phyloP scores from a whole-genome alignment of 2,329 filamentous ascomycete genomes.

The Fusarium luffae region DNA sequence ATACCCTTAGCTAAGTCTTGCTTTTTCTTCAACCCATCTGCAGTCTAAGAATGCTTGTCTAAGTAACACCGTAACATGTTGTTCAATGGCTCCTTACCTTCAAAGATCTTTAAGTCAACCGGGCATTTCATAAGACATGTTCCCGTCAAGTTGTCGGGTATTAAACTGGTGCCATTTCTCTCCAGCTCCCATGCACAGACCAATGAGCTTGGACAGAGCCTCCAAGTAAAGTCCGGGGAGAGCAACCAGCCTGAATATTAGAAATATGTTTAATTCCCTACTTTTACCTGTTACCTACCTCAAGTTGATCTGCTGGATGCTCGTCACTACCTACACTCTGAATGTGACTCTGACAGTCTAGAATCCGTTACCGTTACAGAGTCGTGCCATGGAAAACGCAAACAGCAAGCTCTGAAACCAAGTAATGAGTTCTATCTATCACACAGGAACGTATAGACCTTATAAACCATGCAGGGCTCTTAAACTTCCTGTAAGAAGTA shows the following conservation, averaged over 20 bases:
- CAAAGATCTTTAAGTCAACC: not conserved
- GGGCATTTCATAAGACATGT: not conserved
- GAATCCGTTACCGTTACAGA: not conserved
- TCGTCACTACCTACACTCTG: not conserved
- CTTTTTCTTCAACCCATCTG: no score
- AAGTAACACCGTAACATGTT: no score
- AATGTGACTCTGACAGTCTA: not conserved
- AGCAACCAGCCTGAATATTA: not conserved
- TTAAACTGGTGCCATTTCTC: not conserved
- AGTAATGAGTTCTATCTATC: not conserved
- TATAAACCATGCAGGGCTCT: not conserved
- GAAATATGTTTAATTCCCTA: not conserved
- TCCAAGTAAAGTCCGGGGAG: not conserved
- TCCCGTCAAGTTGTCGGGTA: not conserved
- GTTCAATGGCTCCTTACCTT: not conserved
- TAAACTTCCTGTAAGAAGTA: not conserved
- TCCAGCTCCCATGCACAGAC: not conserved
- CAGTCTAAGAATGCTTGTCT: not conserved
- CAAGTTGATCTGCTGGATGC: not conserved
- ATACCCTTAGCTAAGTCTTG: no score
- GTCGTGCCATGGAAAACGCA: not conserved
- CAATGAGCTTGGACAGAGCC: not conserved
- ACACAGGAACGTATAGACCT: no score
- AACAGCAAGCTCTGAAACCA: not conserved
- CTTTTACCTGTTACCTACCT: not conserved